These are phyloP conservation scores for Colletotrichum magnum DNA, from an alignment of 2,329 filamentous ascomycete genomes.

Conservation along the genomic window DNA sequence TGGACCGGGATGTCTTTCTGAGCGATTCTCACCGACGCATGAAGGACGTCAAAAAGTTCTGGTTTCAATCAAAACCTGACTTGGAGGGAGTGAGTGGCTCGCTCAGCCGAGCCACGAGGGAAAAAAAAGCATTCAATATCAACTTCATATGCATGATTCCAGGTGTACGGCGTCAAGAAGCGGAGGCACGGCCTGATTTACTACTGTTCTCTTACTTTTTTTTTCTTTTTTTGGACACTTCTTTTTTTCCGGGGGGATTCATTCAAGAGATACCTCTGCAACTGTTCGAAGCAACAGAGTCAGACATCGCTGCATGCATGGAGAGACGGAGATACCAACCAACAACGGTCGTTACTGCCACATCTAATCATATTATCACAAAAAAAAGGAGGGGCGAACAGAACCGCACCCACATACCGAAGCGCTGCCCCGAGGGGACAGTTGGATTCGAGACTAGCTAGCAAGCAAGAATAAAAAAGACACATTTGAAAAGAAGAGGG, in stretches of 20 bases:
- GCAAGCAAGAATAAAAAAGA: conserved; percentile 24
- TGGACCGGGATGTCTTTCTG: conserved; percentile 65
- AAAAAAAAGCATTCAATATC: conserved; percentile 16
- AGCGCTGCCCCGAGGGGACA: neutral
- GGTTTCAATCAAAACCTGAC: neutral
- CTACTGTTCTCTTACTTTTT: neutral
- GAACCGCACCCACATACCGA: conserved; percentile 3
- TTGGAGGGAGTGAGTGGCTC: conserved; percentile 19
- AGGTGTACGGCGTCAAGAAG: conserved; percentile 35
- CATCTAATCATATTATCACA: conserved; percentile 16
- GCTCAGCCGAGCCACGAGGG: conserved; percentile 18
- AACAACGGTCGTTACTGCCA: conserved; percentile 27
- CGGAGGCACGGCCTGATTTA: conserved; percentile 16
- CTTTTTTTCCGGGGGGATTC: conserved; percentile 6
- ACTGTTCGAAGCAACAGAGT: neutral
- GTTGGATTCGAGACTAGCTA: conserved; percentile 21
- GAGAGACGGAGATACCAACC: conserved; percentile 10
- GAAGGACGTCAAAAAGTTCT: neutral
- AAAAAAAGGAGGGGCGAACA: neutral
- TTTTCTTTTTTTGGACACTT: neutral
- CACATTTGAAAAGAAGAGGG: neutral
- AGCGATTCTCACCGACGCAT: neutral
- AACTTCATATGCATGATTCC: conserved; percentile 28
- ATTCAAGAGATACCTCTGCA: conserved; percentile 26
- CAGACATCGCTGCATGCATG: conserved; percentile 11